phyloP scores from a whole-genome alignment of 2,329 filamentous ascomycete genomes.

The Claviceps cyperi region DNA sequence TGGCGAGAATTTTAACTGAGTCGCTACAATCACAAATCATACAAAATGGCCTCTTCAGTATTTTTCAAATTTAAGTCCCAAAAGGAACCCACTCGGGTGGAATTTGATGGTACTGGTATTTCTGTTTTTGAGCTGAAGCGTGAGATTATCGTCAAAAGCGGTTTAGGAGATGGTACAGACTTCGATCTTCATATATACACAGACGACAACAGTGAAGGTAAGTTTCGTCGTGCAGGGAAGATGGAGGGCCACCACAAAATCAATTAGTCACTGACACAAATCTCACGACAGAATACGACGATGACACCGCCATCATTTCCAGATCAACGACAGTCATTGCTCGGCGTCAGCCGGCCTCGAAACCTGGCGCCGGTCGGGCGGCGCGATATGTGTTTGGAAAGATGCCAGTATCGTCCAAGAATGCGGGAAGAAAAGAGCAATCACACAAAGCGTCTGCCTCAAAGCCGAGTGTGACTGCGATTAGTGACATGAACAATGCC shows the following conservation, averaged over 20 bases:
- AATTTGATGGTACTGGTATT: constrained; percentile 94
- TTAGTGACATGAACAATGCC: constrained; percentile 56
- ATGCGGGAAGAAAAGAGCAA: constrained; percentile 53
- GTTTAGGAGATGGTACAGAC: constrained; percentile 86
- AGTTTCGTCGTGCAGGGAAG: constrained; percentile 17
- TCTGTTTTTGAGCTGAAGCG: constrained; percentile 98
- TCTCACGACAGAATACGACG: constrained; percentile 63
- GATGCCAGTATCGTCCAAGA: constrained; percentile 81
- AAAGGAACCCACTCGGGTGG: constrained; percentile 84
- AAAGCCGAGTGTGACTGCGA: constrained; percentile 42
- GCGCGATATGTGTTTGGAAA: constrained; percentile 93
- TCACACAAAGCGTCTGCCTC: constrained; percentile 40
- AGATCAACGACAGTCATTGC: constrained; percentile 90
- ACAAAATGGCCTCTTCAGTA: constrained; percentile 81
- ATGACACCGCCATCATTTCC: constrained; percentile 94
- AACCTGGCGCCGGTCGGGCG: constrained; percentile 76
- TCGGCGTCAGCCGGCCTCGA: constrained; percentile 67
- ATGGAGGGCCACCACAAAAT: neutral
- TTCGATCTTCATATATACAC: constrained; percentile 93
- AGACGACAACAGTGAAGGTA: constrained; percentile 83
- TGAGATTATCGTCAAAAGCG: constrained; percentile 92
- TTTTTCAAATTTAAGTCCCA: constrained; percentile 99
- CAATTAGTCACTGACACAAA: constrained; percentile 14
- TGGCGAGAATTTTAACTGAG: constrained; percentile 11
- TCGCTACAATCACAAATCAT: constrained; percentile 10